Evolutionary conservation across 371 early-diverging fungal genomes (phyloP), one percentile per base, ranked within the genome.

Genomic region (Apophysomyces sp.): DNA sequence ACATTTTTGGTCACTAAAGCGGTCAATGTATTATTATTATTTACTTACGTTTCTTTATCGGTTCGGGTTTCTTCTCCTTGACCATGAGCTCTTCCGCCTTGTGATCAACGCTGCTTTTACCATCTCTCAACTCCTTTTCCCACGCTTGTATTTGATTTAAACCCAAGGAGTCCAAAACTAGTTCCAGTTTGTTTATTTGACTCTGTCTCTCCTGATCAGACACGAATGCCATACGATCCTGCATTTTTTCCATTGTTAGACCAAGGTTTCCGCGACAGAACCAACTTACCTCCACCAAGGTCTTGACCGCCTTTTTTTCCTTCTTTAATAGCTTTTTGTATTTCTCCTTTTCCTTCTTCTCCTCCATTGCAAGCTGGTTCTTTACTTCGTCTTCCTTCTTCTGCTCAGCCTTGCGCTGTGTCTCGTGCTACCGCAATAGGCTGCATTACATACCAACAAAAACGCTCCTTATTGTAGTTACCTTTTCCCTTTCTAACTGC

Each of bases 121-220:
- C 36, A 12, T 55, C 60, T 30, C 44, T 62, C 39, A 58, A 37
- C 58, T 71, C 60, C 30, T 71, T 65, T 36, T 65, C 52, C 58
- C 67, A 62, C 12, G 63, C 55, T 39, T 72, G 68, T 26, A 72
- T 60, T 32, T 65, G 61, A 9, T 62, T 32, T 31, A 68, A 54
- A 54, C 11, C 21, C 49, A 44, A 21, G 9, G 21, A n/a, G 24
- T 44, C 49, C 16, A 44, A 21, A 21, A 44, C 21, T 21, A 44
- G 9, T 2, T 44, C 49, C 21, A 44, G 49, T 44, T 44, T n/a
- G 21, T 9, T 11, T 21, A 44, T 21, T 44, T 21, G 49, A 21
- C 5, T 21, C 11, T 44, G 21, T 21, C 16, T 44, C 24, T 44
- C 49, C 24, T 21, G 9, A 4, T 44, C 49, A 18, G 49, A 2